These are phyloP conservation scores for Ulota crispa DNA, from an alignment of 225 moss, liverwort and hornwort genomes.

Conservation along the genomic window DNA sequence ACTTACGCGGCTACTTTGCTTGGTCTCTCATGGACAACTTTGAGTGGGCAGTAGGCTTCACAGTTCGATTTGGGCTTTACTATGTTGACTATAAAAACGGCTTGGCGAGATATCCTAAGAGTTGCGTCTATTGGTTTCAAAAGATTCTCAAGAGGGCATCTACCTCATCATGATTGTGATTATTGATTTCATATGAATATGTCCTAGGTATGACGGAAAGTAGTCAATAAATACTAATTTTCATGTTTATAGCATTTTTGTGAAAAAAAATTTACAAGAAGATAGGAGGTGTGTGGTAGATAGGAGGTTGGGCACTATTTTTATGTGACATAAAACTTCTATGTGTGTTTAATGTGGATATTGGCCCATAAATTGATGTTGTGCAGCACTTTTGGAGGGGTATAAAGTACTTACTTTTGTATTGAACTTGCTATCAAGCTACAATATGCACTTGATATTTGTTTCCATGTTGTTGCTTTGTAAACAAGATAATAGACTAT, in stretches of 20 bases:
- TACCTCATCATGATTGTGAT: neutral
- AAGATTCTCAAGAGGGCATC: conserved; percentile 10
- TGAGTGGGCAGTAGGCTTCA: conserved; percentile 39
- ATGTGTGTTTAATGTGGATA: too few species aligned
- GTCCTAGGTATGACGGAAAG: neutral
- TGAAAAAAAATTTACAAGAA: neutral
- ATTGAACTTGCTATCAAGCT: too few species aligned
- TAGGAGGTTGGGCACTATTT: too few species aligned
- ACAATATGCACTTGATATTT: too few species aligned
- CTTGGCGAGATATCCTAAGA: conserved; percentile 22
- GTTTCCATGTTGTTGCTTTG: too few species aligned
- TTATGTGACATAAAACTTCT: too few species aligned
- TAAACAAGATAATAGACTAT: too few species aligned
- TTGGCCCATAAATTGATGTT: too few species aligned
- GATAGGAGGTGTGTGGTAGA: too few species aligned
- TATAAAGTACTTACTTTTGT: too few species aligned
- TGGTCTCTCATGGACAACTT: conserved; percentile 67
- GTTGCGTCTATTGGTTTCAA: conserved; percentile 18
- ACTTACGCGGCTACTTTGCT: conserved; percentile 45
- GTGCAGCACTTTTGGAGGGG: too few species aligned
- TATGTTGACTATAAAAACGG: conserved; percentile 36
- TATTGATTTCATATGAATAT: neutral
- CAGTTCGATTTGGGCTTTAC: conserved; percentile 27
- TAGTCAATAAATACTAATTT: neutral
- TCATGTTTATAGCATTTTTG: neutral